Evolutionary conservation across 805 yeast genomes (phyloP).

Genomic region (Alloascoidea africana): DNA sequence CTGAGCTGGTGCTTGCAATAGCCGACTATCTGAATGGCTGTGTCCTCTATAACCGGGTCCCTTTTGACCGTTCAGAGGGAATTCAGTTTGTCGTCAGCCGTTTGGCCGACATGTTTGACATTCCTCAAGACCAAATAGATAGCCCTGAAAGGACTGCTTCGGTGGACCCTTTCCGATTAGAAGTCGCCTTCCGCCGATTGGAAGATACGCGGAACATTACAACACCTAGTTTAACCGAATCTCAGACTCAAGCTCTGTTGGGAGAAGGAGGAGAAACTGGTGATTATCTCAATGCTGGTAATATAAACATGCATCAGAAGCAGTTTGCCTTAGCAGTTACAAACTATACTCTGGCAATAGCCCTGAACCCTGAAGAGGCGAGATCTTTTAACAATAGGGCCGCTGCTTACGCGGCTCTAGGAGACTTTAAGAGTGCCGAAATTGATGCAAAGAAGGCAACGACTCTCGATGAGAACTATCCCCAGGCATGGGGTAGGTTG

Average conservation of each 20-base stretch:
- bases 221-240: too few species aligned
- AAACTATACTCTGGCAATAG: conserved; percentile 56
- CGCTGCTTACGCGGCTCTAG: conserved; percentile 63
- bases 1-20: not conserved
- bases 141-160: too few species aligned
- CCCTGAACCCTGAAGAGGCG: conserved; percentile 41
- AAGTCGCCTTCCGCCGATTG: too few species aligned
- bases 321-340: conserved; percentile 45
- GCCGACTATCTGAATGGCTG: not conserved
- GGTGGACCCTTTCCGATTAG: too few species aligned
- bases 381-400: conserved; percentile 77
- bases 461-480: conserved; percentile 44
- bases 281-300: conserved; percentile 56
- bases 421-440: conserved; percentile 51
- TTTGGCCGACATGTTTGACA: not conserved
- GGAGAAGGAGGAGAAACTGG: conserved; percentile 61
- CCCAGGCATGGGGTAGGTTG: conserved; percentile 72
- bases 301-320: conserved; percentile 59
- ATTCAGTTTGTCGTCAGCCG: not conserved
- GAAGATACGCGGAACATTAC: too few species aligned
- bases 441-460: conserved; percentile 60
- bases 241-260: too few species aligned
- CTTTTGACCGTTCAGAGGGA: not conserved
- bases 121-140: too few species aligned
- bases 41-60: not conserved